A percentile compares a stretch with the other conserved stretches of the same genome.
phyloP scores from a whole-genome alignment of 2,329 filamentous ascomycete genomes.

The Penicillium sp. region DNA sequence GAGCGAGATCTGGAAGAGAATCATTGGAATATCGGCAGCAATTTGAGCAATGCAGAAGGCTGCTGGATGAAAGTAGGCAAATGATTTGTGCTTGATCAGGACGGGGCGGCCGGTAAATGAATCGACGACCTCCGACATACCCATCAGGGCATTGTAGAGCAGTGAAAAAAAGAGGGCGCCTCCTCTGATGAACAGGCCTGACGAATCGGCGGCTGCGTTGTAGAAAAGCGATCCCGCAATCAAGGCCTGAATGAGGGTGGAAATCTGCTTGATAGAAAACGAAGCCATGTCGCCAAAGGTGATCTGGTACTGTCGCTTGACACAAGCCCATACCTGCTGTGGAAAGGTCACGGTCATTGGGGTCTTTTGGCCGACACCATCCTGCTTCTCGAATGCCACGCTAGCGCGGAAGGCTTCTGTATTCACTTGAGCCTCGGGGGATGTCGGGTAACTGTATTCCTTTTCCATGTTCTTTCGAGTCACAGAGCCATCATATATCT shows the following conservation, averaged over 20 bases:
- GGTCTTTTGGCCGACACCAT: too few relatives aligned
- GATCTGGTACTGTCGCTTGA: too few relatives aligned
- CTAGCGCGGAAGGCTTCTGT: too few relatives aligned
- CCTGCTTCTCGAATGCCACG: too few relatives aligned
- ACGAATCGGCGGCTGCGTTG: constrained; percentile 60
- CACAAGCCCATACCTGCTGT: too few relatives aligned
- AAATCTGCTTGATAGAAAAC: neutral
- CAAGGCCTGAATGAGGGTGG: constrained; percentile 61
- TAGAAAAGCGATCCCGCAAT: constrained; percentile 71
- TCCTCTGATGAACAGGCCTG: constrained; percentile 65
- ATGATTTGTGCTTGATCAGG: constrained; percentile 61
- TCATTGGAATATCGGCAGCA: constrained; percentile 56
- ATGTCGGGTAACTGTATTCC: too few relatives aligned
- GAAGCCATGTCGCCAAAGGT: too few relatives aligned
- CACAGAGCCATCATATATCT: constrained; percentile 20
- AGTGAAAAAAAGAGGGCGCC: constrained; percentile 68
- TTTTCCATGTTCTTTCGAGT: neutral
- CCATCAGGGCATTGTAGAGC: constrained; percentile 63
- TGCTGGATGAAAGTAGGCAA: constrained; percentile 60
- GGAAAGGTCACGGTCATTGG: too few relatives aligned
- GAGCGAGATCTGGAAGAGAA: constrained; percentile 61
- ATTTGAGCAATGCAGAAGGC: constrained; percentile 50
- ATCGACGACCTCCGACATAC: constrained; percentile 68
- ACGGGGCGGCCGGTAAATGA: constrained; percentile 65
- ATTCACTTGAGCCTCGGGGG: too few relatives aligned